Percentiles rank a stretch among this genome's conserved stretches.
Conservation (phyloP, 306 rosid genomes). For the Nissolia schottii region DNA sequence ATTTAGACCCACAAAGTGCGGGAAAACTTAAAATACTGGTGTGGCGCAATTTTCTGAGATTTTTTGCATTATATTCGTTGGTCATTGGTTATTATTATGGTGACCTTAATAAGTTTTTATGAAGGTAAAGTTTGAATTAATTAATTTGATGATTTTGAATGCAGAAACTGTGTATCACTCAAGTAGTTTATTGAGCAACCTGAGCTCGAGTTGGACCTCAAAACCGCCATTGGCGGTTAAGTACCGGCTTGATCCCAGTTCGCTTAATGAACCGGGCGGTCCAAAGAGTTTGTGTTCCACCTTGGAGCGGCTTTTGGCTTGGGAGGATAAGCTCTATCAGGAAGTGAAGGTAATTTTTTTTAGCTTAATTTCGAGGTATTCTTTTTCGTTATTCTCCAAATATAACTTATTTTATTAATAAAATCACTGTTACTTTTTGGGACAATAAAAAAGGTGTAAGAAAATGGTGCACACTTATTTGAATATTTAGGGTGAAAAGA, state of each 20-base stretch:
- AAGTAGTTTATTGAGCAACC: slow-evolving; percentile 62
- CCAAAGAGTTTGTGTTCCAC: slow-evolving; percentile 78
- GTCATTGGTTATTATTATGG: no score
- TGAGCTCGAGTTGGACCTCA: slow-evolving; percentile 88
- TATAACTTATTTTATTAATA: neutral
- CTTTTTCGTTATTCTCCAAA: neutral
- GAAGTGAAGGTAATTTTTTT: slow-evolving; percentile 76
- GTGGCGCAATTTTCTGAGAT: neutral
- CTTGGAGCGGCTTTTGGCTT: slow-evolving; percentile 81
- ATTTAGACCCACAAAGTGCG: no score
- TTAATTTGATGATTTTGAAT: neutral
- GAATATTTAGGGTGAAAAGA: slow-evolving; percentile 10
- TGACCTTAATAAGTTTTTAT: neutral
- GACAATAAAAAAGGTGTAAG: slow-evolving; percentile 1
- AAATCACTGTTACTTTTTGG: neutral
- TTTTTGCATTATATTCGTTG: neutral
- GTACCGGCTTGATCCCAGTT: slow-evolving; percentile 68
- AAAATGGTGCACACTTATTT: slow-evolving; percentile 9
- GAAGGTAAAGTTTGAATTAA: neutral
- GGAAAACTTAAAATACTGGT: no score
- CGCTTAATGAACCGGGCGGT: slow-evolving; percentile 58
- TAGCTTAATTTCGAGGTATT: neutral
- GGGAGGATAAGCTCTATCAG: slow-evolving; percentile 88
- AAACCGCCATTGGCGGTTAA: slow-evolving; percentile 88
- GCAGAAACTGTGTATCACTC: slow-evolving; percentile 96